Base-by-base conservation (phyloP, 2,329 filamentous ascomycete genomes). In the Clarireedia hainanense region DNA sequence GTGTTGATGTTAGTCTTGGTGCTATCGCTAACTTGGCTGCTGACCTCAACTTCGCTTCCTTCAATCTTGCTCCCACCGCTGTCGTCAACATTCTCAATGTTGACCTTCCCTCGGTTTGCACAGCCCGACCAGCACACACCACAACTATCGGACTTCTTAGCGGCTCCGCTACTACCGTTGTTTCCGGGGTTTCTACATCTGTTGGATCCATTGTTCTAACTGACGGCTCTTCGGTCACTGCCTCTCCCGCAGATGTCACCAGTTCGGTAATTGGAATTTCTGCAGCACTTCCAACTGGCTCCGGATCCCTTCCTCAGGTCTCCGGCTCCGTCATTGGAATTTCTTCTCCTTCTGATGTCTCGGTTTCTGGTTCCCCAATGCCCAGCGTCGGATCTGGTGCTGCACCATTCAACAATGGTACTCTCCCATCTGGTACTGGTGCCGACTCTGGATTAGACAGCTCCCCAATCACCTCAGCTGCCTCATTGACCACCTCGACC, bases 1-100 rank as follows among this genome's bases (percentile, higher is more conserved):
- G 36, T 6, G 27, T 63, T 10, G 58, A 62, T 58, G 55, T 62
- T 15, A 60, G 59, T 47, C 56, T 64, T 48, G 64, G 60, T 46
- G 60, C 61, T 17, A 62, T 54, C 48, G 64, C 61, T 15, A 52
- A 57, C 43, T 58, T 52, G 10, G 60, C 64, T 30, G 57, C 40
- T 15, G 57, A 54, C 5, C 50, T 65, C 27, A 57, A 64, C 43
- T 65, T 62, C 45, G 51, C 50, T 14, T 54, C 48, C 3, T 59
- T 64, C 46, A 56, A 56, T 9, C 45, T 56, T 26, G 48, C 43
- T n/a, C 61, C 63, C 15, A 27, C 47, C 17, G 56, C 59, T 2
- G 52, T 54, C 9, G 42, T 61, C 5, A 60, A 56, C 10, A 60
- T 62, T n/a, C 49, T 62, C 14, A 50, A 57, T 27, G 43, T 47